These are phyloP conservation scores for Mycena albidolilacea DNA, from an alignment of 768 basidiomycete species.

Conservation along the genomic window DNA sequence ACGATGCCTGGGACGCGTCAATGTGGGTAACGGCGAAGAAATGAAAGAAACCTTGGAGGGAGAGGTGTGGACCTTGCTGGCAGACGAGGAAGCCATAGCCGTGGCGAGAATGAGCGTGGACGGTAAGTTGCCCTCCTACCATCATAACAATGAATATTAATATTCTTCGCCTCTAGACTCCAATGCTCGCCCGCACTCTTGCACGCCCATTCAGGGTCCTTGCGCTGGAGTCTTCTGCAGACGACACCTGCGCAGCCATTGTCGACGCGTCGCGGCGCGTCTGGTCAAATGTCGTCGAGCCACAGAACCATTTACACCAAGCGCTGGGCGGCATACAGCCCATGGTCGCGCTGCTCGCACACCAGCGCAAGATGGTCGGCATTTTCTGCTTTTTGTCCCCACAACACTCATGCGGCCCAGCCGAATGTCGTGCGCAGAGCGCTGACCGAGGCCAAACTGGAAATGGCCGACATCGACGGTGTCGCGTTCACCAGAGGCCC, in stretches of 20 bases:
- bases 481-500: constrained; percentile 94
- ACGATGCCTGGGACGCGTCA: constrained; percentile 55
- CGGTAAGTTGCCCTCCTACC: no score
- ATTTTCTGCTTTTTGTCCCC: background rate
- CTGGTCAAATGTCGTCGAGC: constrained; percentile 89
- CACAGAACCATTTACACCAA: constrained; percentile 81
- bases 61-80: constrained; percentile 61
- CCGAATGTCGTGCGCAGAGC: constrained; percentile 81
- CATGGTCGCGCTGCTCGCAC: constrained; percentile 80
- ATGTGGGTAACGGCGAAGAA: background rate
- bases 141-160: no score
- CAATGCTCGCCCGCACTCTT: background rate
- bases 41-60: constrained; percentile 62
- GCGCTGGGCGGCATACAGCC: constrained; percentile 84
- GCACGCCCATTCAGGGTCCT: constrained; percentile 71
- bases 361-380: constrained; percentile 83
- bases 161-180: no score
- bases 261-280: constrained; percentile 80
- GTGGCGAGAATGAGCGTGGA: constrained; percentile 27
- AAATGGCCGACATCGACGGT: constrained; percentile 79
- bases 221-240: constrained; percentile 90
- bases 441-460: constrained; percentile 73
- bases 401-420: constrained; percentile 52
- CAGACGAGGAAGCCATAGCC: constrained; percentile 54
- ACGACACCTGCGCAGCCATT: constrained; percentile 94